Percentiles rank a stretch among this genome's conserved stretches.
Conservation (phyloP, 805 yeast species). For the Nakazawaea ernobii region DNA sequence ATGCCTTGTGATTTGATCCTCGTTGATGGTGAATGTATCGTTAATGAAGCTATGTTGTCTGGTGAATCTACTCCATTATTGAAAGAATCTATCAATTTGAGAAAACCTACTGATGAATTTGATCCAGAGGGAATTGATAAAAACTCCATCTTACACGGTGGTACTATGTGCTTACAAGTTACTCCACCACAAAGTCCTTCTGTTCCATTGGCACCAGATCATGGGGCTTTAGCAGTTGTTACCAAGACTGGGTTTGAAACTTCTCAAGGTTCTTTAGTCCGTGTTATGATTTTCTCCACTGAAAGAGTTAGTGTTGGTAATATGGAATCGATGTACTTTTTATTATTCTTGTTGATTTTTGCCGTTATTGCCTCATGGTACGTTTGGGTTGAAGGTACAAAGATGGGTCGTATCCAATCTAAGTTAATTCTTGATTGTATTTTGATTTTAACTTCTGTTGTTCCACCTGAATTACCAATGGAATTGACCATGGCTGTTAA, state of each 20-base stretch:
- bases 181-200: constrained; percentile 54
- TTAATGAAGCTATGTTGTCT: constrained; percentile 97
- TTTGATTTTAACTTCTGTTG: constrained; percentile 92
- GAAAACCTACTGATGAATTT: constrained; percentile 65
- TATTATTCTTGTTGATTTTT: constrained; percentile 80
- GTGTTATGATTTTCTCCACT: constrained; percentile 95
- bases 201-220: constrained; percentile 73
- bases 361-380: constrained; percentile 96
- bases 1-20: constrained; percentile 90
- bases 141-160: constrained; percentile 87
- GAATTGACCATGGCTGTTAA: constrained; percentile 98
- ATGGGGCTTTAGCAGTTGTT: constrained; percentile 87
- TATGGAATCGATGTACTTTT: constrained; percentile 88
- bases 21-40: constrained; percentile 87
- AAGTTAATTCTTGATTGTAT: constrained; percentile 94
- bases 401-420: constrained; percentile 91
- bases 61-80: constrained; percentile 97
- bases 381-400: constrained; percentile 97
- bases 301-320: constrained; percentile 96
- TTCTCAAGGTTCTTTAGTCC: constrained; percentile 92
- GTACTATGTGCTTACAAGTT: constrained; percentile 93
- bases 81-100: constrained; percentile 82
- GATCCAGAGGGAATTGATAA: constrained; percentile 83
- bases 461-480: constrained; percentile 99
- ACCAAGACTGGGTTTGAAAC: constrained; percentile 97